Evolutionary conservation across 306 rosid species (phyloP).

Genomic region (Inga leiocalycina): DNA sequence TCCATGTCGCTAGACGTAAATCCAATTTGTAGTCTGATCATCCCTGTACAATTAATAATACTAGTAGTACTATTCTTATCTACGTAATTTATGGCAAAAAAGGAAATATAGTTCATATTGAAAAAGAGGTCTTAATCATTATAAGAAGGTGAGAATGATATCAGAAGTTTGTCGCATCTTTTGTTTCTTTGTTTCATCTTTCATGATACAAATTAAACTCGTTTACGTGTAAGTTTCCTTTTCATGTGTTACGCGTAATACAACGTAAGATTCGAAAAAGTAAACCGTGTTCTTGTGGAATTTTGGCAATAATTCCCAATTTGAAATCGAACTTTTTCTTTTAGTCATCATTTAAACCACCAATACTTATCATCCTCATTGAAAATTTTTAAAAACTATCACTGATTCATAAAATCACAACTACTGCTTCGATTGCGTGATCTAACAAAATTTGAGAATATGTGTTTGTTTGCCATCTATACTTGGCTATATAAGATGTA

Average conservation of each 20-base stretch:
- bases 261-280: background rate
- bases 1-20: constrained; percentile 2
- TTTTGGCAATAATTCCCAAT: background rate
- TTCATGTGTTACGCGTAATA: background rate
- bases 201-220: background rate
- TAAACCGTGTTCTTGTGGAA: constrained; percentile 24
- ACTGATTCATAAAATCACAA: background rate
- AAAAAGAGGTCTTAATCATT: background rate
- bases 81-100: background rate
- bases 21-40: background rate
- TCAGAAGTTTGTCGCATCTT: background rate
- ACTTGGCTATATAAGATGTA: too few relatives aligned
- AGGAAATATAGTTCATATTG: background rate
- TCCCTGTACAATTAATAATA: background rate
- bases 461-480: background rate
- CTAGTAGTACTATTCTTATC: too few relatives aligned
- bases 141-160: constrained; percentile 11
- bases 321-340: background rate
- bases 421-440: background rate
- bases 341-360: background rate
- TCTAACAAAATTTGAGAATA: background rate
- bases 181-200: background rate
- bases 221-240: constrained; percentile 10
- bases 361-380: background rate
- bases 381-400: background rate